Conservation (phyloP, 139 green algal genomes). For the Protoeuglena noctilucae region DNA sequence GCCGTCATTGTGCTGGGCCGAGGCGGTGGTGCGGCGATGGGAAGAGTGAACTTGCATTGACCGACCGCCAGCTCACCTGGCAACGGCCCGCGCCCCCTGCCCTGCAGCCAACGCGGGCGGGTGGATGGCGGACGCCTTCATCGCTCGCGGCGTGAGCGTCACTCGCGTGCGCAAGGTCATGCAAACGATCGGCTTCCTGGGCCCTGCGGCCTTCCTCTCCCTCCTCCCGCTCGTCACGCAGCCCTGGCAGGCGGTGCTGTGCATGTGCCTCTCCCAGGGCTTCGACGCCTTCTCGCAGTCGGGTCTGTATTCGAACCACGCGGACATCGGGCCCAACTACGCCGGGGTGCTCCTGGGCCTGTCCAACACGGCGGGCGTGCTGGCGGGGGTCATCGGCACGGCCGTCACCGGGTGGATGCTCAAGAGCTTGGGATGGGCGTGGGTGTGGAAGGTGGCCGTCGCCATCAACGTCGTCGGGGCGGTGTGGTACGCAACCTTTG, state of each 20-base stretch:
- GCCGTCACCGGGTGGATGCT: conserved; percentile 78
- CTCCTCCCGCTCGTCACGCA: conserved; percentile 49
- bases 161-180: conserved; percentile 76
- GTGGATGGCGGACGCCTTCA: conserved; percentile 74
- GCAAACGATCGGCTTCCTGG: conserved; percentile 88
- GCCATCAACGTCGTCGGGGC: conserved; percentile 84
- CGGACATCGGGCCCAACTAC: conserved; percentile 88
- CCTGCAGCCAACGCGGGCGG: conserved; percentile 73
- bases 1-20: no score
- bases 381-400: conserved; percentile 86
- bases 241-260: conserved; percentile 48
- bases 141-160: conserved; percentile 42
- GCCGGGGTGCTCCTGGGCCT: conserved; percentile 88
- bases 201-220: conserved; percentile 82
- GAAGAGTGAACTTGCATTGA: no score
- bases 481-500: conserved; percentile 75
- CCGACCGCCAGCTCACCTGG: no score
- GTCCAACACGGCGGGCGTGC: conserved; percentile 88
- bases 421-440: conserved; percentile 36
- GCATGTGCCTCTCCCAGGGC: conserved; percentile 78
- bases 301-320: conserved; percentile 93
- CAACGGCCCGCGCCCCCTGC: no score
- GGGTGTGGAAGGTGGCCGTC: conserved; percentile 74
- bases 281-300: conserved; percentile 88
- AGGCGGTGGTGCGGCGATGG: no score